Evolutionary conservation across 208 protist genomes (phyloP), one percentile per base, ranked within the genome.

Genomic region (Porcisia hertigi): DNA sequence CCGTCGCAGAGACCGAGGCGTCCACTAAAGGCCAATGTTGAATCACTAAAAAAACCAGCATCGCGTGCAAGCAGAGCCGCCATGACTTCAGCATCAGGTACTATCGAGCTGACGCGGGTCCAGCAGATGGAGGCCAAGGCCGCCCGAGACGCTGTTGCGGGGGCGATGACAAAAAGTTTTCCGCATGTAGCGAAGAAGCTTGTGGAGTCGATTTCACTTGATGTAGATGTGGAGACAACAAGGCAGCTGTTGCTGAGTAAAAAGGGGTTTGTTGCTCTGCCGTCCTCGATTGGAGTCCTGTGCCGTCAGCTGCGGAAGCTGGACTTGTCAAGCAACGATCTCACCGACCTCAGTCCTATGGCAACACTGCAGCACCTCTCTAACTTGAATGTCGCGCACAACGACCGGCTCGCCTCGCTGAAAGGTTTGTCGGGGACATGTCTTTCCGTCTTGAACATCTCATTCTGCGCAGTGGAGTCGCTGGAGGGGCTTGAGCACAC

Each of bases 191-290:
- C 59, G 14, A 78, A 82, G 62, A 76, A 81, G 41, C 92, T 97
- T 75, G 62, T 90, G 23, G 79, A 93, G 55, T 74, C 88, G 6
- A 90, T 97, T 52, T 89, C 93, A 14, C 79, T 97, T 25, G 91
- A 97, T 64, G 73, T 94, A 16, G 88, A 95, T 63, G 69, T 94
- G 18, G 91, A 94, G 53, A 75, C 71, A n/a, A 81, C 87, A 0
- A 83, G 87, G 14, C 85, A 90, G 67, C 77, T 97, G 30, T 39
- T 79, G 14, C 60, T 95, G 30, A 74, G 81, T 25, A 75, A 75
- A 30, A 92, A 92, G 71, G 77, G 71, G 1, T 59, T 97, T 20
- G 74, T 59, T 2, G 52, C 74, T 1, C 75, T 97, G 30, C 91
- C 93, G 0, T 39, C 76, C 1, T 82, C 86, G 14, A 75, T 97